Evolutionary conservation across 495 filamentous ascomycete genomes (phyloP).

Genomic region (Penicillium turbatum): DNA sequence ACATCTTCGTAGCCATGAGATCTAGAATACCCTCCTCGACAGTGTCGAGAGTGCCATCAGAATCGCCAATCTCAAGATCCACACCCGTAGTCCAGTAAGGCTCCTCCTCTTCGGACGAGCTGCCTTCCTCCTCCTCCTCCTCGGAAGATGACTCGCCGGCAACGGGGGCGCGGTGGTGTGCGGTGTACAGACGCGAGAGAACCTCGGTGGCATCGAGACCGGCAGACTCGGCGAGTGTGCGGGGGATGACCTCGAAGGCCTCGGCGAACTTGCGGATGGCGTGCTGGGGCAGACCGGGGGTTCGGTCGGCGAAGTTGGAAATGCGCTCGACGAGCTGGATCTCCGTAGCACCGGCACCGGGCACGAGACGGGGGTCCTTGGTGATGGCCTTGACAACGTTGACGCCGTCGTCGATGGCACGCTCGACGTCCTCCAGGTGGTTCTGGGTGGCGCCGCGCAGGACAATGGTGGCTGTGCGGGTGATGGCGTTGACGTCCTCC

Average conservation of each 20-base stretch:
- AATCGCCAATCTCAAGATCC: conserved; percentile 83
- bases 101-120: conserved; percentile 48
- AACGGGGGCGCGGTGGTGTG: conserved; percentile 62
- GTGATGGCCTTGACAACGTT: conserved; percentile 99
- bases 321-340: conserved; percentile 93
- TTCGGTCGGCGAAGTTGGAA: conserved; percentile 81
- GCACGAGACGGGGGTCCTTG: conserved; percentile 82
- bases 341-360: conserved; percentile 93
- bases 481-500: conserved; percentile 84
- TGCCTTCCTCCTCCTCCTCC: conserved; percentile 41
- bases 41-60: conserved; percentile 78
- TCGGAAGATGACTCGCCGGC: conserved; percentile 28
- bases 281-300: conserved; percentile 87
- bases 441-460: conserved; percentile 96
- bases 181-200: conserved; percentile 83
- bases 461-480: conserved; percentile 90
- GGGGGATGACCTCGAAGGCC: conserved; percentile 94
- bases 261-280: conserved; percentile 96
- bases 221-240: conserved; percentile 88
- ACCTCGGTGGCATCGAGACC: conserved; percentile 96
- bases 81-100: conserved; percentile 87
- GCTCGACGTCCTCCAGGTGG: conserved; percentile 94
- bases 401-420: conserved; percentile 96
- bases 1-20: conserved; percentile 83
- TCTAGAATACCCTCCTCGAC: conserved; percentile 90